Conservation (phyloP, 345 rosid genomes). For the Angophora floribunda region DNA sequence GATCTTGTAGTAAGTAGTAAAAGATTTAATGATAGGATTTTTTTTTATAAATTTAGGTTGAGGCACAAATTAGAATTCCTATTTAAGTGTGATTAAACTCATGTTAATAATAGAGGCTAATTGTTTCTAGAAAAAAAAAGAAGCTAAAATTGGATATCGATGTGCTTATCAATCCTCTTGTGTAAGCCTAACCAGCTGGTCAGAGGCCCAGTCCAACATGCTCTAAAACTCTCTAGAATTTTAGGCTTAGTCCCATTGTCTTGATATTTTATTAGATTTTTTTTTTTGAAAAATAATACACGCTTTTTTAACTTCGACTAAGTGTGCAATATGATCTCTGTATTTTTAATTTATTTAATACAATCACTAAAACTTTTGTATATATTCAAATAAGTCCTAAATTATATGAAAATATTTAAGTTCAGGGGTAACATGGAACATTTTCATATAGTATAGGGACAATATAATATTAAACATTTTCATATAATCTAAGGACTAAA, state of each 20-base stretch:
- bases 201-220: not conserved
- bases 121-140: not conserved
- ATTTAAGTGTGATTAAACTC: not conserved
- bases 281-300: not conserved
- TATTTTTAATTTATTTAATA: too few relatives aligned
- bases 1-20: not conserved
- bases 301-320: not conserved
- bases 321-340: not conserved
- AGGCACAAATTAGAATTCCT: not conserved
- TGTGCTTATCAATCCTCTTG: not conserved
- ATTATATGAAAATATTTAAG: not conserved
- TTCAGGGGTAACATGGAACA: not conserved
- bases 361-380: rapidly evolving
- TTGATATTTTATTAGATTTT: not conserved
- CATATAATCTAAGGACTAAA: not conserved
- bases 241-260: not conserved
- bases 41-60: not conserved
- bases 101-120: not conserved
- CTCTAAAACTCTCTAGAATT: not conserved
- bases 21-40: not conserved
- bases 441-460: too few relatives aligned
- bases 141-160: not conserved
- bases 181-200: not conserved
- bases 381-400: rapidly evolving
- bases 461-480: too few relatives aligned